Base-by-base conservation (phyloP, 495 filamentous ascomycete genomes). In the Xylaria palmicola region DNA sequence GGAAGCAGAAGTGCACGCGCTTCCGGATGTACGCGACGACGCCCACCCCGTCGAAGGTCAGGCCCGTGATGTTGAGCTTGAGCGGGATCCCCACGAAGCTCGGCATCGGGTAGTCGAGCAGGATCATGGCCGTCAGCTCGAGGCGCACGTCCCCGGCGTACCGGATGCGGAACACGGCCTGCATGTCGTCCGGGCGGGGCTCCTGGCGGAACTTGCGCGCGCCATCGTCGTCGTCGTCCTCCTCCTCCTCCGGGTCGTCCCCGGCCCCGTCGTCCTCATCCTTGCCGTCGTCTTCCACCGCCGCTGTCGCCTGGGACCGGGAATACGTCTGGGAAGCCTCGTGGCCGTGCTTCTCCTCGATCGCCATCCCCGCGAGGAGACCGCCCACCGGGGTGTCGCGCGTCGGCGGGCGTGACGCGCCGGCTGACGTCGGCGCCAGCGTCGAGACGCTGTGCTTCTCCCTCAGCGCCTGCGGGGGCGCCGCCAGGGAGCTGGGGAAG, bases 51-150 rank as follows among this genome's bases (percentile, higher is more conserved):
- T 98, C 92, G 67, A 98, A 98, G 13, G 89, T 91, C 43, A 98
- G 73, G 0, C 95, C 94, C 0, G 94, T 97, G 64, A 98, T 92
- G 63, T 93, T 93, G 3, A 98, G 80, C 66, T 91, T 90, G 12
- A 98, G 78, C 0, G 94, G 94, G 17, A 98, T 89, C 1, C 91
- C 90, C 9, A 96, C 94, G 65, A 98, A 98, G 74, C 88, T 92
- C 10, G 92, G 91, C 88, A 97, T 96, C 0, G 94, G 94, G 71
- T 98, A 98, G 75, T 98, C 94, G 29, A 98, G 89, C 19, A 98
- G 79, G 40, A 98, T 92, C 69, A 97, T 92, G 0, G 94, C 91
- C 13, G 94, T 97, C 19, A 98, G 77, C 48, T 91, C 91, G 4
- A 98, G 79, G 48, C 86, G 86, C 26, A 98, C 80, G 62, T 96